Conservation (phyloP, 495 filamentous ascomycete genomes). For the Neurospora sp. region DNA sequence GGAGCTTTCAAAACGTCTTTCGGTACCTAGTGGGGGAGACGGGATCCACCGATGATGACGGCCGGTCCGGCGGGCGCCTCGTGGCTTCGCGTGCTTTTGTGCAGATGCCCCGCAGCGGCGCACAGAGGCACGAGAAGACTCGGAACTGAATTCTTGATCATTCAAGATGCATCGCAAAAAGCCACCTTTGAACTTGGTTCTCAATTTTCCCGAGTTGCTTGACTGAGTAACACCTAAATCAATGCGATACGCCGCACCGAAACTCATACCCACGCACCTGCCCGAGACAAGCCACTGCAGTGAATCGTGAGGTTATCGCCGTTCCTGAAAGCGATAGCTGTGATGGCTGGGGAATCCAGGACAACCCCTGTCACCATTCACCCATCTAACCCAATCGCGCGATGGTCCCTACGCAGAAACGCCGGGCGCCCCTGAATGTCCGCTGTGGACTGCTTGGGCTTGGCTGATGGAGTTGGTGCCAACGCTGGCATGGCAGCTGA, state of each 20-base stretch:
- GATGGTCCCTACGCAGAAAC: neutral
- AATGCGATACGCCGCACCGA: neutral
- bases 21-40: neutral
- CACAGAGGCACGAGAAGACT: neutral
- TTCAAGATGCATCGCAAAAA: no score
- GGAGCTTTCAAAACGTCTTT: neutral
- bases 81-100: neutral
- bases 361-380: neutral
- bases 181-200: no score
- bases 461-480: neutral
- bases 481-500: neutral
- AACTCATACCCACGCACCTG: neutral
- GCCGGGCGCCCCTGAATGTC: neutral
- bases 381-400: neutral
- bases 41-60: neutral
- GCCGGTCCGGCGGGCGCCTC: neutral
- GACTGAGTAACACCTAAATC: no score
- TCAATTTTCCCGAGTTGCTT: neutral
- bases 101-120: neutral
- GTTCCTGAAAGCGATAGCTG: neutral
- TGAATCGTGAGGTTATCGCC: neutral
- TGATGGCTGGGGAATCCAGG: neutral
- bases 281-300: neutral
- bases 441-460: neutral
- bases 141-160: no score